Conservation (phyloP, 805 yeast species). For the Hanseniaspora lindneri region DNA sequence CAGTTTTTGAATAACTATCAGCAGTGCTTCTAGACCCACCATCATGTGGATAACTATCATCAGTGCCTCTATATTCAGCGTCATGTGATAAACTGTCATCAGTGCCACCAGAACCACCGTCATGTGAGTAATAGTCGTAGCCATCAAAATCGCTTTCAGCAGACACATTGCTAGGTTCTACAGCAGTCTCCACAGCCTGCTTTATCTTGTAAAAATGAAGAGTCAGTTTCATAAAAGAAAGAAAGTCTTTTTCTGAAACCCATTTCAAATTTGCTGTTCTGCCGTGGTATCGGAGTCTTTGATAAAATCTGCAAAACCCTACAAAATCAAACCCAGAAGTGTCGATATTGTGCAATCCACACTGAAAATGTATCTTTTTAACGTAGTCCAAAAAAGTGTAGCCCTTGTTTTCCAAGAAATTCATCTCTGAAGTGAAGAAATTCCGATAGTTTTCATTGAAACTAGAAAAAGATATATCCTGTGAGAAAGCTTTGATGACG, state of each 20-base stretch:
- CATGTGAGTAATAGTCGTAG: background rate
- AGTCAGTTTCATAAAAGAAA: slow-evolving; percentile 6
- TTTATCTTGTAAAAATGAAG: slow-evolving; percentile 11
- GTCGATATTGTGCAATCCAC: background rate
- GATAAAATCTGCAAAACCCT: slow-evolving; percentile 1
- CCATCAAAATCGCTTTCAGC: background rate
- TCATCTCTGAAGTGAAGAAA: slow-evolving; percentile 22
- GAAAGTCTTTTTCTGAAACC: slow-evolving; percentile 3
- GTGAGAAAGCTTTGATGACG: slow-evolving; percentile 8
- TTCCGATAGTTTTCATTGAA: slow-evolving; percentile 23
- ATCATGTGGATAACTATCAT: too few species aligned
- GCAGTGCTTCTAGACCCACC: too few species aligned
- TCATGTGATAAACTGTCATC: too few species aligned
- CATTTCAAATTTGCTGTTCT: background rate
- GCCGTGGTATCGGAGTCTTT: background rate
- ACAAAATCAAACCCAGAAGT: slow-evolving; percentile 7
- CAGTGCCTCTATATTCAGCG: too few species aligned
- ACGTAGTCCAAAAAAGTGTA: slow-evolving; percentile 3
- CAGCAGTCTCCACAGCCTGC: background rate
- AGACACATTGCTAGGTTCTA: background rate
- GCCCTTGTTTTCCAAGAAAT: background rate
- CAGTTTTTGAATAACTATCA: too few species aligned
- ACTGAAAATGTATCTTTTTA: background rate
- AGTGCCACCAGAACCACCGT: too few species aligned
- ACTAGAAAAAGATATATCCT: background rate